phyloP scores from a whole-genome alignment of 345 rosid species.

The Brassica napus region Da-Ae NC_063452.1:4837501-4838000 shows the following conservation, averaged over 20 bases:
- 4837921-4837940: conserved; percentile 85
- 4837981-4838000: conserved; percentile 81
- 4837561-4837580: conserved; percentile 19
- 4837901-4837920: conserved; percentile 89
- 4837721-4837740: conserved; percentile 24
- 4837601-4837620: not conserved
- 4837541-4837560: not conserved
- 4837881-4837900: conserved; percentile 82
- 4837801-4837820: conserved; percentile 60
- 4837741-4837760: conserved; percentile 66
- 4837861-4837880: not conserved
- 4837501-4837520: conserved; percentile 3
- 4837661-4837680: not conserved
- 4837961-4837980: conserved; percentile 89
- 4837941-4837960: conserved; percentile 88
- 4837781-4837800: conserved; percentile 80
- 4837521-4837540: not conserved
- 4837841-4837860: not conserved
- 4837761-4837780: conserved; percentile 88
- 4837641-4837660: not conserved
- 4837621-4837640: not conserved
- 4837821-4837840: not conserved
- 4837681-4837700: conserved; percentile 4
- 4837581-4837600: conserved; percentile 19
- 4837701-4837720: conserved; percentile 8